phyloP scores from a whole-genome alignment of 1,284 basidiomycete genomes.

The Kalmanozyma brasiliensis region DNA sequence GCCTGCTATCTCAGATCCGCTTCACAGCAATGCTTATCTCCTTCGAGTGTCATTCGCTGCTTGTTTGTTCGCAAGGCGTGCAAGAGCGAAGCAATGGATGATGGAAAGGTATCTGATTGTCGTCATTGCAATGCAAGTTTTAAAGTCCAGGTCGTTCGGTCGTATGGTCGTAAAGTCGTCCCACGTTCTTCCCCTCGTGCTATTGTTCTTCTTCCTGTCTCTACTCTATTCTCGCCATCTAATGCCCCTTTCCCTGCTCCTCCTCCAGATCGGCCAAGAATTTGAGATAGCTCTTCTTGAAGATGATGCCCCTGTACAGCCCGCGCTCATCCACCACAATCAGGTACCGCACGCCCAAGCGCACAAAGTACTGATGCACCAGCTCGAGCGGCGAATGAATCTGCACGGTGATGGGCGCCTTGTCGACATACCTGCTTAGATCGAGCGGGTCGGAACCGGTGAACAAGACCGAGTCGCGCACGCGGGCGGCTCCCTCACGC shows the following conservation, averaged over 20 bases:
- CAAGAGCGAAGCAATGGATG: too few relatives aligned
- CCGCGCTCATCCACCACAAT: conserved; percentile 85
- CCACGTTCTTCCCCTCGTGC: too few relatives aligned
- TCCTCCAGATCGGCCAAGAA: conserved; percentile 42
- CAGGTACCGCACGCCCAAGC: conserved; percentile 57
- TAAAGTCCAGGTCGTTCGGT: too few relatives aligned
- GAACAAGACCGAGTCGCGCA: conserved; percentile 47
- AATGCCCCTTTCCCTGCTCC: conserved; percentile 4
- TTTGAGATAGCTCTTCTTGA: conserved; percentile 78
- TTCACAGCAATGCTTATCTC: too few relatives aligned
- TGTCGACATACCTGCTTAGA: conserved; percentile 88
- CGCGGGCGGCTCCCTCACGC: conserved; percentile 24
- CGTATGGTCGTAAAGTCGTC: too few relatives aligned
- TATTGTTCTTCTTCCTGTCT: too few relatives aligned
- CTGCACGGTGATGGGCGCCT: conserved; percentile 84
- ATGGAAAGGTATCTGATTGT: too few relatives aligned
- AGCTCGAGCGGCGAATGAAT: conserved; percentile 86
- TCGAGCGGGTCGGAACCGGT: conserved; percentile 72
- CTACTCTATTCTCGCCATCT: background rate
- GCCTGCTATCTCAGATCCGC: conserved; percentile 33
- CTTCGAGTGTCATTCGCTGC: too few relatives aligned
- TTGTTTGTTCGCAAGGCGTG: too few relatives aligned
- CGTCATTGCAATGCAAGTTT: background rate
- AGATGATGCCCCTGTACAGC: conserved; percentile 86
- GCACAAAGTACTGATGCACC: conserved; percentile 75